Percentiles rank a stretch among this genome's conserved stretches.
Conservation (phyloP, 2,329 filamentous ascomycete genomes). For the Exophiala spinifera region DNA sequence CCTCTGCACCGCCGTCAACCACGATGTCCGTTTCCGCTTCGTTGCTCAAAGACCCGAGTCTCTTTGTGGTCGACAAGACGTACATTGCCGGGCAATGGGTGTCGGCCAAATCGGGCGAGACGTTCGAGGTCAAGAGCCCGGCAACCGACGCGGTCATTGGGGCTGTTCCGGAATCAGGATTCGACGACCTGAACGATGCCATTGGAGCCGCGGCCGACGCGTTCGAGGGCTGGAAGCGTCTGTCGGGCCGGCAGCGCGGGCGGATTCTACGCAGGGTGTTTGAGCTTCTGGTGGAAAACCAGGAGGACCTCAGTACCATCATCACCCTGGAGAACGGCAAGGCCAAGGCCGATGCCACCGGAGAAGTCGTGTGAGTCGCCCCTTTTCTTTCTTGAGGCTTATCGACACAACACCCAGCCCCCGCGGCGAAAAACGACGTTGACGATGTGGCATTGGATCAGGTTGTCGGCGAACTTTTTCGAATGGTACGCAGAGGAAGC, state of each 20-base stretch:
- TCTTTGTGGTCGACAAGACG: slow-evolving; percentile 17
- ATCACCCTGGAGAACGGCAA: slow-evolving; percentile 61
- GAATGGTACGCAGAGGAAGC: slow-evolving; percentile 54
- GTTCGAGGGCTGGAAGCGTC: slow-evolving; percentile 57
- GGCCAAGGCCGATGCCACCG: slow-evolving; percentile 48
- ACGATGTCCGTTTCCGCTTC: slow-evolving; percentile 12
- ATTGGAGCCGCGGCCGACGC: slow-evolving; percentile 79
- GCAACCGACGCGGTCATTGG: slow-evolving; percentile 76
- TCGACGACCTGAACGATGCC: slow-evolving; percentile 71
- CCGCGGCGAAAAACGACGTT: too few relatives aligned
- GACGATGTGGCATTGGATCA: background rate
- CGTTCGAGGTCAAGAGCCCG: slow-evolving; percentile 80
- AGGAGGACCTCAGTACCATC: slow-evolving; percentile 54
- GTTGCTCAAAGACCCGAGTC: slow-evolving; percentile 14
- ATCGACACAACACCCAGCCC: too few relatives aligned
- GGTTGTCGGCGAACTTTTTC: slow-evolving; percentile 43
- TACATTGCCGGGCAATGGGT: slow-evolving; percentile 58
- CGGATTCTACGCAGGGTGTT: slow-evolving; percentile 64
- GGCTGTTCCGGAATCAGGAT: slow-evolving; percentile 76
- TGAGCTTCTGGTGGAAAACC: slow-evolving; percentile 61
- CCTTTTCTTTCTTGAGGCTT: background rate
- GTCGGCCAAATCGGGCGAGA: slow-evolving; percentile 77
- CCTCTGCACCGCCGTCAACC: background rate
- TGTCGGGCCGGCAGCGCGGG: slow-evolving; percentile 58
- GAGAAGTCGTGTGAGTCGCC: slow-evolving; percentile 43